Evolutionary conservation across 2,329 filamentous ascomycete species (phyloP).

Genomic region (Fusarium scirpi): DNA sequence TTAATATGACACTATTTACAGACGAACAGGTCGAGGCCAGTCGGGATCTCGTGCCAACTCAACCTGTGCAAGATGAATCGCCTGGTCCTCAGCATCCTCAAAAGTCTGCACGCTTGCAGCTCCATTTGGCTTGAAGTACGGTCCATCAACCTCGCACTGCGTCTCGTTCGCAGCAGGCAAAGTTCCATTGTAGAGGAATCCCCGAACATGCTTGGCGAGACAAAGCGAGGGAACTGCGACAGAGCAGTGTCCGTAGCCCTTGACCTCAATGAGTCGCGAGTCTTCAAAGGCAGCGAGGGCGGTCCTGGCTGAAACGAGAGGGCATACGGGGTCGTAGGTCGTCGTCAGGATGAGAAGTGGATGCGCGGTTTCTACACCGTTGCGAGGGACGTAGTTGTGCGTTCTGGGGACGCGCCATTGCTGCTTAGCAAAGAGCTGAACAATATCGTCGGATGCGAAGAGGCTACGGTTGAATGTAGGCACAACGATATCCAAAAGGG

Average conservation of each 20-base stretch:
- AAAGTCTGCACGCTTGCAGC: neutral
- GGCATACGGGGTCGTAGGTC: conserved; percentile 63
- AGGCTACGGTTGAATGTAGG: conserved; percentile 50
- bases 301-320: conserved; percentile 53
- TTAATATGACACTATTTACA: neutral
- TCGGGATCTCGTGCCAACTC: conserved; percentile 28
- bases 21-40: conserved; percentile 18
- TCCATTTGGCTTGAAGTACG: conserved; percentile 51
- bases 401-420: conserved; percentile 49
- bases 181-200: conserved; percentile 54
- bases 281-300: conserved; percentile 53
- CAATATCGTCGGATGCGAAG: conserved; percentile 48
- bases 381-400: conserved; percentile 45
- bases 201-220: conserved; percentile 51
- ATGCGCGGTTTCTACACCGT: conserved; percentile 50
- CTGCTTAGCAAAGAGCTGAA: conserved; percentile 50
- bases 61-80: conserved; percentile 37
- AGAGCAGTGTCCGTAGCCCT: conserved; percentile 59
- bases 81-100: conserved; percentile 28
- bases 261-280: conserved; percentile 55
- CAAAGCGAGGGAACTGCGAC: conserved; percentile 54
- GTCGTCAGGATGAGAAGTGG: conserved; percentile 51
- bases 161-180: conserved; percentile 51
- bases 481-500: conserved; percentile 51
- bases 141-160: conserved; percentile 54